These are phyloP conservation scores for Paramyrothecium roridum DNA, from an alignment of 2,329 filamentous ascomycete species.

Conservation along the genomic window DNA sequence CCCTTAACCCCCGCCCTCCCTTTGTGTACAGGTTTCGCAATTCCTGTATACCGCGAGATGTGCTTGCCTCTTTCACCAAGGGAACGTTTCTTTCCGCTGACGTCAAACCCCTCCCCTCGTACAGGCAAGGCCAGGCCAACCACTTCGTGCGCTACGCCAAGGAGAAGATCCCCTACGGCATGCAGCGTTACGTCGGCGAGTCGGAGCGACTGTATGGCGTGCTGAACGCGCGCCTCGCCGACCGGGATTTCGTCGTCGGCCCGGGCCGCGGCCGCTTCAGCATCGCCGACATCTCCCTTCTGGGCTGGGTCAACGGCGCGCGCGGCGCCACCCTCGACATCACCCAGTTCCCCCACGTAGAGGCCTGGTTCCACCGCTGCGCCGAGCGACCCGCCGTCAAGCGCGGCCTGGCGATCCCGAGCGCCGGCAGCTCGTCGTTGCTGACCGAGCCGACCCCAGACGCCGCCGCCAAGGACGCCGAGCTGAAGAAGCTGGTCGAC, in stretches of 20 bases:
- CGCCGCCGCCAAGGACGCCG: conserved; percentile 14
- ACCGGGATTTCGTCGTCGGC: conserved; percentile 52
- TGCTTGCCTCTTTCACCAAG: no score
- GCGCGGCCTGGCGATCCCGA: conserved; percentile 69
- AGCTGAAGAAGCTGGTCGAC: conserved; percentile 27
- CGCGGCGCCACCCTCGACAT: conserved; percentile 36
- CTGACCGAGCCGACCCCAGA: conserved; percentile 15
- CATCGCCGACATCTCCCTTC: conserved; percentile 69
- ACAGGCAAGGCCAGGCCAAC: conserved; percentile 71
- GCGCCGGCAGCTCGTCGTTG: conserved; percentile 25
- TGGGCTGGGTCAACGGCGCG: conserved; percentile 62
- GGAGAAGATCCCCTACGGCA: conserved; percentile 67
- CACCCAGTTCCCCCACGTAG: conserved; percentile 66
- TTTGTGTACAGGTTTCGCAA: no score
- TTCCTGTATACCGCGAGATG: no score
- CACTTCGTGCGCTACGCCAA: conserved; percentile 69
- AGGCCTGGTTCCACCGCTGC: conserved; percentile 71
- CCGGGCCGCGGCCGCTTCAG: conserved; percentile 52
- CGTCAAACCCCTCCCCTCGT: conserved; percentile 10
- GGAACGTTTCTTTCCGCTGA: background rate
- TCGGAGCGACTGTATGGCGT: conserved; percentile 71
- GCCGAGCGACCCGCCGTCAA: conserved; percentile 65
- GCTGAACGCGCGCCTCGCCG: conserved; percentile 61
- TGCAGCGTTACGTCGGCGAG: conserved; percentile 74
- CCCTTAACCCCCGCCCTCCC: no score